Percentiles rank a stretch among this genome's conserved stretches.
phyloP scores from a whole-genome alignment of 495 filamentous ascomycete genomes.

The Penicillium chermesinum region DNA sequence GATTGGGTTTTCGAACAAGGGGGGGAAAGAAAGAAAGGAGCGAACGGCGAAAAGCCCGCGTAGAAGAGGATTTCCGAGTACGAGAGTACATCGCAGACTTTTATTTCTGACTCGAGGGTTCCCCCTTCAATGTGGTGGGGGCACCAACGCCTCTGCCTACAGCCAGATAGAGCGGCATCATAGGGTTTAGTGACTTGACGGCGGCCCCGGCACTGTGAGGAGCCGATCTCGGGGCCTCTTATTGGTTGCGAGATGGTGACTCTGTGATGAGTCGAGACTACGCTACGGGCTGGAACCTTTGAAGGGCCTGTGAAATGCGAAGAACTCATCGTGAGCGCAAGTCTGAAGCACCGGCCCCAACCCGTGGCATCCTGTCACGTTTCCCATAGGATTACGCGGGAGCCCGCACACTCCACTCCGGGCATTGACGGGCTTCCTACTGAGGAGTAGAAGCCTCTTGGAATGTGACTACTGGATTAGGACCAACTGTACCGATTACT shows the following conservation, averaged over 20 bases:
- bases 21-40: conserved; percentile 3
- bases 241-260: conserved; percentile 24
- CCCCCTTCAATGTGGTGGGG: conserved; percentile 3
- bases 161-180: conserved; percentile 15
- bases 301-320: background rate
- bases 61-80: background rate
- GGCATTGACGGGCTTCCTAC: background rate
- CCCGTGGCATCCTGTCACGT: background rate
- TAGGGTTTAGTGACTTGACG: conserved; percentile 28
- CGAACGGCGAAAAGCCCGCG: conserved; percentile 2
- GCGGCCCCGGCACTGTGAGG: conserved; percentile 20
- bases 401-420: background rate
- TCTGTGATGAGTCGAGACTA: conserved; percentile 21
- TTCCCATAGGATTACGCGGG: background rate
- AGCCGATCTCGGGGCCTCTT: conserved; percentile 13
- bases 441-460: background rate
- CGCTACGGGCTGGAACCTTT: conserved; percentile 14
- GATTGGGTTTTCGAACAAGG: conserved; percentile 7
- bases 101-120: conserved; percentile 12
- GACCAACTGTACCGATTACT: no score
- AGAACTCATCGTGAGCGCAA: conserved; percentile 5
- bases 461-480: no score
- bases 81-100: background rate
- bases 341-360: conserved; percentile 14
- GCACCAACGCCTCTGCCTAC: background rate